Base-by-base conservation (phyloP, 768 basidiomycete species). In the Lentinus brumalis region DNA sequence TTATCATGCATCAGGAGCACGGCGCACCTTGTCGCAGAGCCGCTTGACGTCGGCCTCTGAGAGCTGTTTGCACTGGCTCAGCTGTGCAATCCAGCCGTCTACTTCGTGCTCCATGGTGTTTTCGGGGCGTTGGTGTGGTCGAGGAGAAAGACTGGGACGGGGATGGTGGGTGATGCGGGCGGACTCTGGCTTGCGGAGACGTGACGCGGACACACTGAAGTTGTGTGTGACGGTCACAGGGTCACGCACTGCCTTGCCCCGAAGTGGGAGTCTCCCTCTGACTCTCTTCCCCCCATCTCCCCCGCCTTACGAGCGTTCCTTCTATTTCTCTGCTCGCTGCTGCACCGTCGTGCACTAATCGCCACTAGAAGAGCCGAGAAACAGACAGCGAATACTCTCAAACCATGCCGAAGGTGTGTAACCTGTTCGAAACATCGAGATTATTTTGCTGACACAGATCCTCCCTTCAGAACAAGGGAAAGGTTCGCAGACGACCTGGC, bases 41-140 rank as follows among this genome's bases (percentile, higher is more conserved):
- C 87, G 88, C 84, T 98, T 98, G 61, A 99, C 94, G 76, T 99
- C 96, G 11, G 83, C 82, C 78, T 99, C 97, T 62, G 92, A 81
- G 61, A 99, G 85, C 69, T 97, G 96, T 76, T 99, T 98, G 83
- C 97, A 99, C 72, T 95, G 91, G 77, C 88, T 89, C 68, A 99
- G 86, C 75, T 98, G 95, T 62, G 92, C 87, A 74, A 99, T 96
- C 97, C 97, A 98, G 61, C 82, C 85, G 80, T 98, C 96, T 75
- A 96, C 88, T 86, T 98, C 94, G 71, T 74, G 76, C 71, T 83
- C 82, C 80, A 82, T 82, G 53, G 4, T 63, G 66, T 57, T 64
- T 65, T 62, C 54, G 11, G 57, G 46, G 30, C 40, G 59, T 56
- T 18, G 56, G 14, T 46, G 57, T 8, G 30, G 53, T 51, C 16